Evolutionary conservation across 192 early-diverging fungal genomes (phyloP).

Genomic region (Rhizoclosmatium globosum): DNA sequence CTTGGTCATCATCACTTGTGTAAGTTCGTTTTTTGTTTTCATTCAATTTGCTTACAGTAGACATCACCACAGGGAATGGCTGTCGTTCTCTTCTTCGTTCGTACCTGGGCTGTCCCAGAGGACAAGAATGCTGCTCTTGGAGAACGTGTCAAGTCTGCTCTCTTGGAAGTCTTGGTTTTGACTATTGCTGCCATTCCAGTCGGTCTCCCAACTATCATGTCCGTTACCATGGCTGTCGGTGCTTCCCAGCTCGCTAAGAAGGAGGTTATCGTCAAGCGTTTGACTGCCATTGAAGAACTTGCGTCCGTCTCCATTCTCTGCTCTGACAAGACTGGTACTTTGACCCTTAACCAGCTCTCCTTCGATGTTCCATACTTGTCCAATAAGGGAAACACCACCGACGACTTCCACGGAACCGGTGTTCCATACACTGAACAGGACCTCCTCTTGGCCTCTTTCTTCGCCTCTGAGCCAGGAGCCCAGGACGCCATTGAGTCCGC

Average conservation of each 20-base stretch:
- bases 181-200: slow-evolving; percentile 92
- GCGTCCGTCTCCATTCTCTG: slow-evolving; percentile 83
- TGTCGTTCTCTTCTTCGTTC: slow-evolving; percentile 75
- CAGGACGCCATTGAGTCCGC: slow-evolving; percentile 91
- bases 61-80: slow-evolving; percentile 40
- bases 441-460: slow-evolving; percentile 79
- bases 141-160: slow-evolving; percentile 32
- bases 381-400: slow-evolving; percentile 60
- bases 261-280: slow-evolving; percentile 92
- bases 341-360: slow-evolving; percentile 89
- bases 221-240: slow-evolving; percentile 95
- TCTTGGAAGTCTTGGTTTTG: slow-evolving; percentile 79
- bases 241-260: slow-evolving; percentile 86
- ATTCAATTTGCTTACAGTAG: too few species aligned
- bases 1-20: slow-evolving; percentile 74
- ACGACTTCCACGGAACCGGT: slow-evolving; percentile 67
- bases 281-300: slow-evolving; percentile 93
- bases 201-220: slow-evolving; percentile 91
- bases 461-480: slow-evolving; percentile 85
- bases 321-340: slow-evolving; percentile 85
- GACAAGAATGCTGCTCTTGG: slow-evolving; percentile 50
- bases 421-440: slow-evolving; percentile 69
- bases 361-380: slow-evolving; percentile 81
- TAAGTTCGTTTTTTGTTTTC: slow-evolving; percentile 38
- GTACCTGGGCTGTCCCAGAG: slow-evolving; percentile 57